Base-by-base conservation (phyloP, 805 yeast species). In the Candida bentonensis region DNA sequence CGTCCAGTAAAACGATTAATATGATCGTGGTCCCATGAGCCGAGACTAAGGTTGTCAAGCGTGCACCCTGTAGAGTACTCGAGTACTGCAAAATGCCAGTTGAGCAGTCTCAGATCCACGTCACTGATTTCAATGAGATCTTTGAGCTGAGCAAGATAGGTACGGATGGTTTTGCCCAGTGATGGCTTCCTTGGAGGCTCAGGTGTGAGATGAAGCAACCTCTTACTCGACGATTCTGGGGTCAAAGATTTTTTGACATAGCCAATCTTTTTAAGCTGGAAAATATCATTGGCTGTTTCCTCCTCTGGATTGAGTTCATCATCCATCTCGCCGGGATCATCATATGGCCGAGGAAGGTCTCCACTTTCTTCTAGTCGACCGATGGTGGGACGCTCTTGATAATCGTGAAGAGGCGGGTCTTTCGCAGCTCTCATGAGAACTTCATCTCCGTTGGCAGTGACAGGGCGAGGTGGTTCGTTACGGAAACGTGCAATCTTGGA, bases 21-120 rank as follows among this genome's bases (percentile, higher is more conserved):
- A 25, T 65, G 66, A 36, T 66, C 67, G 44, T 66, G 69, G 22
- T 65, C 64, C 70, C 70, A 66, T 17, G 61, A 52, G 4, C 60
- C 52, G 17, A 66, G 51, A 43, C 68, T 59, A 22, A 65, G 55
- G 23, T 57, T 49, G 41, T 63, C 57, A 20, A 64, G 48, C 13
- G 52, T 45, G 17, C 64, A 58, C 13, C 68, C 69, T 27, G 58
- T 53, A 21, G 55, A 51, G 49, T 61, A 62, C 53, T 66, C 70
- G 26, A 65, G 53, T 45, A 66, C 65, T 11, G 69, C 67, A 40
- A 55, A 56, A 42, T 66, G 63, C 70, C 70, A 66, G 39, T 59
- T 60, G 33, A 66, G 48, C 2, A 66, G 52, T 4, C 61, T 54
- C 20, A 58, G 36, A 39, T 66, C 70, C 36, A 59, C 52, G 3